Evolutionary conservation across 192 early-diverging fungal species (phyloP), one percentile per base, ranked within the genome.

Genomic region (Linderina pennispora): DNA sequence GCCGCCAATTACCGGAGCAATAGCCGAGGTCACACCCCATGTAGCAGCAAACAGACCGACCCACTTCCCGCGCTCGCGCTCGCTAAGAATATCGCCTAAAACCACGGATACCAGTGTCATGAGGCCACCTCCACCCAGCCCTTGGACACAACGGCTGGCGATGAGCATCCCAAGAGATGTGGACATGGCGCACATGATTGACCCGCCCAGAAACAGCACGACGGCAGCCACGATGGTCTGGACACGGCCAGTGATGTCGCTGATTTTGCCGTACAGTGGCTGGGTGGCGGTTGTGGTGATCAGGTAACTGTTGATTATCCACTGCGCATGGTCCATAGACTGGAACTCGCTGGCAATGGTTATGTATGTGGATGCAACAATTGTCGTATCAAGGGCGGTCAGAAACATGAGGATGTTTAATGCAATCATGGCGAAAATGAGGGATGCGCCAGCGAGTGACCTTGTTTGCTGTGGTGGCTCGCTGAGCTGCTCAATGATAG

Each of bases 241-340:
- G 55, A 84, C 88, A 34, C 88, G 77, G n/a, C 87, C 89, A 62
- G 86, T 87, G 31, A 89, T 86, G 55, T 91, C 86, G 35, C 77
- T 60, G 19, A 84, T 58, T 24, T 82, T 82, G 26, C 88, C 86
- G 65, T 82, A 88, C 13, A 67, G 57, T 23, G 58, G 65, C 19
- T 63, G 38, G 36, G 61, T 47, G 11, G 79, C 50, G 13, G 65
- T 75, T 5, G 36, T 19, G 15, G 62, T 55, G 31, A 82, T 47
- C 9, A 85, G 58, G 46, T 83, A 87, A 6, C 69, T 53, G 9
- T 74, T 81, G 13, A 80, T 82, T 24, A 91, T 75, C 88, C 88
- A 91, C 14, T 82, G 52, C 34, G 86, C 77, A 36, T 79, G 55
- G 31, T 70, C 64, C 31, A 81, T 57, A 6, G 68, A 65, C 4